Base-by-base conservation (phyloP, 495 filamentous ascomycete genomes). In the Annulohypoxylon moriforme region DNA sequence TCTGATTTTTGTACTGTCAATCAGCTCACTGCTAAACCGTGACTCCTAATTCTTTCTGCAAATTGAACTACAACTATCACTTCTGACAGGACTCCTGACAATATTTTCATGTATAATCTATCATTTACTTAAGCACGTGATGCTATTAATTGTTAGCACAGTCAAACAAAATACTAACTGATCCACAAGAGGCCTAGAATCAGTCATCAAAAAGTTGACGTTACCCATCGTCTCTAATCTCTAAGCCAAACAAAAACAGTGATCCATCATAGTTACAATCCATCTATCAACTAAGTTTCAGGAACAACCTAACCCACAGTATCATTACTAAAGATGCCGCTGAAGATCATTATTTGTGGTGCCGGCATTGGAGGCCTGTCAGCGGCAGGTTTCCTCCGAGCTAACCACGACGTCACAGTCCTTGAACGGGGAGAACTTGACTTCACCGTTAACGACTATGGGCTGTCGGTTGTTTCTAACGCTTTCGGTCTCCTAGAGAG, bases 371-470 rank as follows among this genome's bases (percentile, higher is more conserved):
- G 73, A 13, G 73, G 75, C 0, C 68, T 76, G 5, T 52, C 73
- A 22, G 75, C 67, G 16, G 75, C 75, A 22, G 73, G 73, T 13
- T 76, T 68, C 33, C 73, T 76, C 22, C 75, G 75, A 31, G 70
- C 70, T 20, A 69, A 68, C 16, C 73, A 77, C 27, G 34, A 74
- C 14, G 75, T 77, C 47, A 77, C 75, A 1, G 55, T 77, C 40
- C 75, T 77, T 29, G 73, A 77, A 60, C 73, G 73, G 3, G 71
- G 70, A 38, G 52, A 53, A 8, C 73, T 74, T n/a, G 66, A 77
- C 58, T 77, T 77, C 46, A 64, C 72, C 0, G 49, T 50, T n/a
- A 68, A 77, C 47, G 72, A 77, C 59, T 77, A 77, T 38, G 75
- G 75, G n/a, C 40, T 77, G 3, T 66, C 73, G 9, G 70, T 77